Evolutionary conservation across 805 yeast genomes (phyloP).

Genomic region (Wickerhamiella kurtzmanii): DNA sequence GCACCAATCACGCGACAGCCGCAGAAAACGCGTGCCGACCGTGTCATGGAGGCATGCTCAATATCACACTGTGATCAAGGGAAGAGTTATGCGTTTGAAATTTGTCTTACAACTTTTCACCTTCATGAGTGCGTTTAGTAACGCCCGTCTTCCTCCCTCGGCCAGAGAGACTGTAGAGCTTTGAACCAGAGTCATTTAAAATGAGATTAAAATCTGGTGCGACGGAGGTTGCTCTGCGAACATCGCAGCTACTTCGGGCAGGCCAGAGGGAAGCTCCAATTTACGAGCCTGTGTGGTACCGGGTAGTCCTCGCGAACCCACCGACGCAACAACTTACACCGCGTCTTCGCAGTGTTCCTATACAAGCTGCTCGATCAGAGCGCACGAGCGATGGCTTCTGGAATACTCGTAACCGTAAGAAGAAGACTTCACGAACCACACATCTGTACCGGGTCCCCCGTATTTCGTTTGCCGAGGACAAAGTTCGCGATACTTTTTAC

Average conservation of each 20-base stretch:
- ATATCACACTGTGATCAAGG: too few relatives aligned
- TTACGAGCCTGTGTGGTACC: constrained; percentile 78
- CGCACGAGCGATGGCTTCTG: constrained; percentile 22
- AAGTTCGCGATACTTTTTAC: constrained; percentile 66
- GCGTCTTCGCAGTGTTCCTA: constrained; percentile 22
- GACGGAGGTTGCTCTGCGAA: constrained; percentile 60
- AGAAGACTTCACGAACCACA: constrained; percentile 22
- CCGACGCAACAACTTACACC: constrained; percentile 54
- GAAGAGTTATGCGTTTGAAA: too few relatives aligned
- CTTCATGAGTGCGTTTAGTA: too few relatives aligned
- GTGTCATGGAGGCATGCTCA: neutral
- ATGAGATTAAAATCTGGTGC: constrained; percentile 73
- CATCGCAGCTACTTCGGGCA: constrained; percentile 59
- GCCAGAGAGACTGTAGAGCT: too few relatives aligned
- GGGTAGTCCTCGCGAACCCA: constrained; percentile 70
- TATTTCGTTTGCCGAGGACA: constrained; percentile 58
- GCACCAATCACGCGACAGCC: constrained; percentile 1
- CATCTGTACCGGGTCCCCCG: constrained; percentile 40
- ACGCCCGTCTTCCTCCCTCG: too few relatives aligned
- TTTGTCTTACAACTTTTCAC: too few relatives aligned
- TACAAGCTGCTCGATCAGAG: constrained; percentile 11
- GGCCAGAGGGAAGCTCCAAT: constrained; percentile 35
- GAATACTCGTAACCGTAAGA: constrained; percentile 35
- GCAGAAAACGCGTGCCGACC: neutral
- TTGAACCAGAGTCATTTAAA: neutral